A percentile compares a stretch with the other conserved stretches of the same genome.
phyloP scores from a whole-genome alignment of 2,329 filamentous ascomycete genomes.

The Neoarthrinium moseri region DNA sequence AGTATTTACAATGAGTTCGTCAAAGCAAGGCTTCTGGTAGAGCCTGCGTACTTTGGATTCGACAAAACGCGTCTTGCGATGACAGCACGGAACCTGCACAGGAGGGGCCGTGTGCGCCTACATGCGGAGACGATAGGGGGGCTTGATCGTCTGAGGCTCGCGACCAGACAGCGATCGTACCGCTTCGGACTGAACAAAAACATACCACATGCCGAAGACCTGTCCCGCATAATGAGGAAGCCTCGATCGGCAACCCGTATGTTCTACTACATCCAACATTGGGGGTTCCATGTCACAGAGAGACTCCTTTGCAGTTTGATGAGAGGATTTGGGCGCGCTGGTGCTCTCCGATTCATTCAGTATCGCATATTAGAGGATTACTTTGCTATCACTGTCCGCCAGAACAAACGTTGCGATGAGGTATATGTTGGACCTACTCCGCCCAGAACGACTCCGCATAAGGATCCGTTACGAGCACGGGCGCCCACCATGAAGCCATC shows the following conservation, averaged over 20 bases:
- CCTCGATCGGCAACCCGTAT: slow-evolving; percentile 24
- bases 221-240: slow-evolving; percentile 26
- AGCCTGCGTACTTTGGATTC: slow-evolving; percentile 45
- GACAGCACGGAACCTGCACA: slow-evolving; percentile 36
- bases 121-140: slow-evolving; percentile 9
- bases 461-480: background rate
- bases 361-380: slow-evolving; percentile 23
- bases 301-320: slow-evolving; percentile 39
- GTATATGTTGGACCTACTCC: background rate
- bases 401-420: slow-evolving; percentile 5
- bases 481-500: slow-evolving; percentile 47
- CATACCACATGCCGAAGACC: slow-evolving; percentile 22
- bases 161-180: slow-evolving; percentile 19
- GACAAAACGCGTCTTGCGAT: slow-evolving; percentile 39
- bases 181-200: slow-evolving; percentile 31
- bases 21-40: slow-evolving; percentile 44
- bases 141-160: background rate
- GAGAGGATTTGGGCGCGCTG: slow-evolving; percentile 39
- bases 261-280: slow-evolving; percentile 23
- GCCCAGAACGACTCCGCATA: slow-evolving; percentile 1
- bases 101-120: no score
- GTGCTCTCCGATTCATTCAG: slow-evolving; percentile 30
- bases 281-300: slow-evolving; percentile 34
- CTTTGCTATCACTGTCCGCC: slow-evolving; percentile 25
- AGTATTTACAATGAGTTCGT: slow-evolving; percentile 42